Evolutionary conservation across 1,284 basidiomycete genomes (phyloP).

Genomic region (Malassezia slooffiae): DNA sequence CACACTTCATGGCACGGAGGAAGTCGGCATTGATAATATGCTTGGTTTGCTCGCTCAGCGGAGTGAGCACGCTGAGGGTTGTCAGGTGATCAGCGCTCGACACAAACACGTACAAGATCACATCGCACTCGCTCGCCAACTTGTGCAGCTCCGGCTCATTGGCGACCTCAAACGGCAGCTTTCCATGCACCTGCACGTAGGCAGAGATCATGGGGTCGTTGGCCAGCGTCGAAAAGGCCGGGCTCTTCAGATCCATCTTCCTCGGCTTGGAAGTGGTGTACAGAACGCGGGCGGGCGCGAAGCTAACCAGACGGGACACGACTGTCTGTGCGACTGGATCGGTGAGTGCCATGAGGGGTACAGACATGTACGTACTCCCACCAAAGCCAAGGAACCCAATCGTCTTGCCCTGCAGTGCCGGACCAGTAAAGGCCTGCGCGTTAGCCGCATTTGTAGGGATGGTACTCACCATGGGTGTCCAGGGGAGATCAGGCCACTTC

Average conservation of each 20-base stretch:
- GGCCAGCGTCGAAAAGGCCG: slow-evolving; percentile 19
- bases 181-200: background rate
- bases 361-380: background rate
- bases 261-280: slow-evolving; percentile 27
- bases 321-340: slow-evolving; percentile 21
- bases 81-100: background rate
- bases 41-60: slow-evolving; percentile 61
- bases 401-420: slow-evolving; percentile 55
- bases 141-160: slow-evolving; percentile 23
- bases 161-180: slow-evolving; percentile 16
- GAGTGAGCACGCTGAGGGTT: slow-evolving; percentile 60
- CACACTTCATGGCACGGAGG: slow-evolving; percentile 70
- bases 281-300: slow-evolving; percentile 20
- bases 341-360: background rate
- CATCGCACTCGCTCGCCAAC: slow-evolving; percentile 21
- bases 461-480: slow-evolving; percentile 58
- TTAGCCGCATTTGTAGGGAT: no score
- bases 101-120: slow-evolving; percentile 25
- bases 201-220: slow-evolving; percentile 11
- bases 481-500: slow-evolving; percentile 58
- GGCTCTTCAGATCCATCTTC: slow-evolving; percentile 18
- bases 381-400: slow-evolving; percentile 84
- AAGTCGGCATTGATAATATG: slow-evolving; percentile 65
- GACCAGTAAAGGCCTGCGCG: slow-evolving; percentile 57
- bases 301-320: slow-evolving; percentile 21